phyloP scores from a whole-genome alignment of 78 protist species.

The Chrysochromulina tobinii region DNA sequence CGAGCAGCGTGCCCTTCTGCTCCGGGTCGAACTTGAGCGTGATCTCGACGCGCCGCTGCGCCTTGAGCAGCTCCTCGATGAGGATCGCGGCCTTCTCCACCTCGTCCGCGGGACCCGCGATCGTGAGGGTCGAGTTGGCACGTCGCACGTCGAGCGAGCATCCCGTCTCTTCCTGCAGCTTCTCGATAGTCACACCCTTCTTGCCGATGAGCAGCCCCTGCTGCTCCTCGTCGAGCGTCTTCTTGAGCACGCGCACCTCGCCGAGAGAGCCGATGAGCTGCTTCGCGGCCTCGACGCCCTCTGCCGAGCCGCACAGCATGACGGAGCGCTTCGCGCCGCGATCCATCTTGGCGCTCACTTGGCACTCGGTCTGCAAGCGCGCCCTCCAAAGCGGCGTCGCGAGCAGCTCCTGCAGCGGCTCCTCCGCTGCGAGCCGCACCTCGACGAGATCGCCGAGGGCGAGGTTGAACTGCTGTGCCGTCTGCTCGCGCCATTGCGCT shows the following conservation, averaged over 20 bases:
- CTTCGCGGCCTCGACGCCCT: background rate
- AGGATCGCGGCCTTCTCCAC: background rate
- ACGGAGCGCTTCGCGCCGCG: background rate
- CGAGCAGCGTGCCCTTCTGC: background rate
- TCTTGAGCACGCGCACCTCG: background rate
- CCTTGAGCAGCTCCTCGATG: background rate
- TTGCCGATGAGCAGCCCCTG: background rate
- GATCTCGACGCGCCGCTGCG: conserved; percentile 4
- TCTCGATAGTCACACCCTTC: background rate
- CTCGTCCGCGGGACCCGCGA: background rate
- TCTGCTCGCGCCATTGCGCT: background rate
- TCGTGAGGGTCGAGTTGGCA: background rate
- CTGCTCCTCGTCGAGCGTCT: background rate
- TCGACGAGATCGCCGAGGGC: background rate
- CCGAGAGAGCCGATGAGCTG: background rate
- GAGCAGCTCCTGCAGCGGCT: background rate
- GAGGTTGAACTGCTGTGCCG: background rate
- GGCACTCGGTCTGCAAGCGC: background rate
- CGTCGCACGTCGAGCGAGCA: background rate
- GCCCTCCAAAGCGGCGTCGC: background rate
- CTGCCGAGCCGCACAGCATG: background rate
- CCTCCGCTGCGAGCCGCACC: background rate
- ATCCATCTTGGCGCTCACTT: background rate
- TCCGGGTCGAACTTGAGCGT: background rate
- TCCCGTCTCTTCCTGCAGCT: background rate